These are phyloP conservation scores for Mycena rebaudengoi DNA, from an alignment of 768 basidiomycete genomes.

Conservation along the genomic window DNA sequence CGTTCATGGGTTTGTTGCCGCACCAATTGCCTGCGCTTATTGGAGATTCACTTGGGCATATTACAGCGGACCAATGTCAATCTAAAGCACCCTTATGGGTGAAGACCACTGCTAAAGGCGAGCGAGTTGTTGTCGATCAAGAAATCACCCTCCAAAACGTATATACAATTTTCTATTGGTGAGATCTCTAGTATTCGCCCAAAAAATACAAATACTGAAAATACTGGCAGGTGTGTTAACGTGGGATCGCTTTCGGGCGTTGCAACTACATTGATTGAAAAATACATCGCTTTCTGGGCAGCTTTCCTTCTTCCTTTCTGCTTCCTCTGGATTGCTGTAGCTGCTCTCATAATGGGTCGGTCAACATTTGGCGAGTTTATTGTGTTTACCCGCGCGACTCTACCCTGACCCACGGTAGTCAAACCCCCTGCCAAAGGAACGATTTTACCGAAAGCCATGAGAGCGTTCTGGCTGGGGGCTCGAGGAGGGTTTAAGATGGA, in stretches of 20 bases:
- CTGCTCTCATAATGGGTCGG: slow-evolving; percentile 2
- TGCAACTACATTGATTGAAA: slow-evolving; percentile 11
- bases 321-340: slow-evolving; percentile 3
- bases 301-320: slow-evolving; percentile 16
- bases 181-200: too few species aligned
- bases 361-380: not conserved
- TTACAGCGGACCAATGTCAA: slow-evolving; percentile 11
- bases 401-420: not conserved
- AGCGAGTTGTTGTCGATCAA: slow-evolving; percentile 12
- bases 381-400: not conserved
- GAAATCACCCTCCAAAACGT: slow-evolving; percentile 2
- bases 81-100: not conserved
- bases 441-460: slow-evolving; percentile 15
- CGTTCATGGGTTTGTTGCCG: slow-evolving; percentile 11
- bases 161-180: slow-evolving; percentile 14
- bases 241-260: slow-evolving; percentile 18
- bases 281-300: slow-evolving; percentile 17
- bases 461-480: slow-evolving; percentile 10
- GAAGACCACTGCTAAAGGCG: not conserved
- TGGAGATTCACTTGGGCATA: not conserved
- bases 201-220: too few species aligned
- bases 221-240: slow-evolving; percentile 6
- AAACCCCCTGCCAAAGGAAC: slow-evolving; percentile 7
- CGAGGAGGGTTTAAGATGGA: slow-evolving; percentile 23
- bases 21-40: not conserved